Conservation (phyloP, 2,329 filamentous ascomycete genomes). For the Emericellopsis cladophorae region DNA sequence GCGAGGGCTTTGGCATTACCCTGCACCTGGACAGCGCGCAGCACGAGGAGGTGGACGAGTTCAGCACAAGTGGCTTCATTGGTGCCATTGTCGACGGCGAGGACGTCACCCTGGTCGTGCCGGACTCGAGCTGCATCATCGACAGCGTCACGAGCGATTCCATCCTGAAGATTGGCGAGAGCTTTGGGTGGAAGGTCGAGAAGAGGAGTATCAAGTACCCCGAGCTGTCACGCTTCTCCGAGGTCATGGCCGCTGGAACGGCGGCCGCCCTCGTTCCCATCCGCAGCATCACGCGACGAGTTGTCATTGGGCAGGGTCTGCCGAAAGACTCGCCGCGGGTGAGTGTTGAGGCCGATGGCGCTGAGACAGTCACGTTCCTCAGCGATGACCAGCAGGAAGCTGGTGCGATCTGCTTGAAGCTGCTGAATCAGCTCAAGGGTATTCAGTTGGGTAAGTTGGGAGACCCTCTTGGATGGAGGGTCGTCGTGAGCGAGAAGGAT, state of each 20-base stretch:
- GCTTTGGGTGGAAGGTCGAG: constrained; percentile 78
- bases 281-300: constrained; percentile 68
- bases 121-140: constrained; percentile 75
- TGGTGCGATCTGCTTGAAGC: constrained; percentile 58
- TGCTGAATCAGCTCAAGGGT: constrained; percentile 66
- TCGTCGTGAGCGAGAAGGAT: constrained; percentile 26
- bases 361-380: constrained; percentile 44
- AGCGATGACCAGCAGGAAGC: constrained; percentile 48
- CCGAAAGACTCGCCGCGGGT: constrained; percentile 22
- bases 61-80: constrained; percentile 88
- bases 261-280: constrained; percentile 87
- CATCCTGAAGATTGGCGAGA: constrained; percentile 60
- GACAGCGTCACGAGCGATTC: constrained; percentile 75
- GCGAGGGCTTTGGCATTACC: constrained; percentile 82
- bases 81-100: constrained; percentile 53
- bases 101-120: constrained; percentile 65
- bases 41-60: constrained; percentile 83
- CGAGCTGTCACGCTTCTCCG: constrained; percentile 42
- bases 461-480: constrained; percentile 66
- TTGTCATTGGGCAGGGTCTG: constrained; percentile 10
- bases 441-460: constrained; percentile 73
- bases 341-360: constrained; percentile 18
- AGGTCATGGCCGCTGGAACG: constrained; percentile 86
- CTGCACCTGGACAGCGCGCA: constrained; percentile 81
- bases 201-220: constrained; percentile 53